phyloP scores from a whole-genome alignment of 1,284 basidiomycete genomes.

The Sphagnurus paluster region DNA sequence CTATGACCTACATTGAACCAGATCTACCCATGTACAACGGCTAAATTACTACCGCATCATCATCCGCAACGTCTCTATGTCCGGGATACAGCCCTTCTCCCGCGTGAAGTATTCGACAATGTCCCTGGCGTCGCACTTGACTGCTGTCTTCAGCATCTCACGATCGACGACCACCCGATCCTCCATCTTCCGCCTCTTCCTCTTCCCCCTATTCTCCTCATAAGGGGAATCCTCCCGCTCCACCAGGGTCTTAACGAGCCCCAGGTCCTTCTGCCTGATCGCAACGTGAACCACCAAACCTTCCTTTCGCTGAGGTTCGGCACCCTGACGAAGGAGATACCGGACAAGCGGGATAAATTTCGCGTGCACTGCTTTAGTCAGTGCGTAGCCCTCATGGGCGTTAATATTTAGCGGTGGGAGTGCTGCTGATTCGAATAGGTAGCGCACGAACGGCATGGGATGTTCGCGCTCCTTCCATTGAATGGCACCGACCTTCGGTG shows the following conservation, averaged over 20 bases:
- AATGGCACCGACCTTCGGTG: slow-evolving; percentile 25
- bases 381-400: slow-evolving; percentile 73
- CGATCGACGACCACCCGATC: slow-evolving; percentile 60
- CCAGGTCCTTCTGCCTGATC: slow-evolving; percentile 66
- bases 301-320: slow-evolving; percentile 62
- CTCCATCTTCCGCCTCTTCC: slow-evolving; percentile 54
- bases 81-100: slow-evolving; percentile 77
- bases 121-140: slow-evolving; percentile 61
- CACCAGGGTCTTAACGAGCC: slow-evolving; percentile 70
- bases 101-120: slow-evolving; percentile 72
- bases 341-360: slow-evolving; percentile 62
- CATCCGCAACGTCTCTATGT: slow-evolving; percentile 62
- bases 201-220: slow-evolving; percentile 21
- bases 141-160: slow-evolving; percentile 64
- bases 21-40: too few relatives aligned
- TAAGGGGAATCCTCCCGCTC: slow-evolving; percentile 46
- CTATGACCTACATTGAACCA: background rate
- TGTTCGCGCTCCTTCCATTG: slow-evolving; percentile 46
- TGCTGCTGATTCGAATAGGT: slow-evolving; percentile 46
- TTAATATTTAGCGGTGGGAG: slow-evolving; percentile 49
- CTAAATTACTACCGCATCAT: slow-evolving; percentile 28
- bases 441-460: slow-evolving; percentile 63
- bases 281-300: slow-evolving; percentile 73
- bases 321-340: slow-evolving; percentile 72
- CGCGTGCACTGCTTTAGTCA: slow-evolving; percentile 73